These are phyloP conservation scores for Sclerotinia nivalis DNA, from an alignment of 2,329 filamentous ascomycete genomes.

Conservation along the genomic window DNA sequence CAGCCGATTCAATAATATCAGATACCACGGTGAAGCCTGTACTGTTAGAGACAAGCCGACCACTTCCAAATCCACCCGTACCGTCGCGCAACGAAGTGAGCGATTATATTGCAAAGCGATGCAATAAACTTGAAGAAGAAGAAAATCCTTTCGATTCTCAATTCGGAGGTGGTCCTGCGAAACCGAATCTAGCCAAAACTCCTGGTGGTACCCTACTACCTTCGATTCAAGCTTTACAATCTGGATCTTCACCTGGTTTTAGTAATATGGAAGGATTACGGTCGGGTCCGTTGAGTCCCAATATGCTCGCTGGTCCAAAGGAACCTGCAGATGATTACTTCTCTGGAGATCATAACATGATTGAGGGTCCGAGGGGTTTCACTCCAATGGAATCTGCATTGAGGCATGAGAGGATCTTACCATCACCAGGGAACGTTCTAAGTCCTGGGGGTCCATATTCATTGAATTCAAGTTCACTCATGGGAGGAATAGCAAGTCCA, in stretches of 20 bases:
- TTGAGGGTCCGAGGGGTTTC: constrained; percentile 55
- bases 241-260: constrained; percentile 78
- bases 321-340: constrained; percentile 73
- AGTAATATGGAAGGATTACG: constrained; percentile 77
- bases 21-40: background rate
- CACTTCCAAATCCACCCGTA: constrained; percentile 50
- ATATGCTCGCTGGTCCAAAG: constrained; percentile 87
- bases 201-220: constrained; percentile 82
- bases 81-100: constrained; percentile 51
- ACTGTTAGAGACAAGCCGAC: background rate
- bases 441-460: constrained; percentile 85
- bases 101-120: constrained; percentile 60
- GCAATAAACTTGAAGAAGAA: constrained; percentile 64
- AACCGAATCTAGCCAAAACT: constrained; percentile 67
- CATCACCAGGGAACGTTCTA: constrained; percentile 49
- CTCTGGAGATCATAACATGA: constrained; percentile 66
- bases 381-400: constrained; percentile 95
- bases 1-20: background rate
- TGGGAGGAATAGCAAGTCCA: constrained; percentile 61
- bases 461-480: background rate
- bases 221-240: constrained; percentile 86
- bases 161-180: constrained; percentile 53
- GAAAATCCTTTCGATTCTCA: constrained; percentile 98
- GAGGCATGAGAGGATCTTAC: constrained; percentile 52
- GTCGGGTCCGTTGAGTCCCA: constrained; percentile 90